A percentile compares a stretch with the other conserved stretches of the same genome.
Evolutionary conservation across 164 flowering plant genomes (phyloP).

Genomic region (Vitis vinifera): ASM3070453v1 NC_081822.1:23700501-23701000

Average conservation of each 20-base stretch:
- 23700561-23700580: constrained; percentile 82
- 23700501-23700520: constrained; percentile 52
- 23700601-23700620: constrained; percentile 36
- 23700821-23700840: not conserved
- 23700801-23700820: constrained; percentile 9
- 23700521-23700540: constrained; percentile 41
- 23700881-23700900: constrained; percentile 19
- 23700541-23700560: constrained; percentile 67
- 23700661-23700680: not conserved
- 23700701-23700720: not conserved
- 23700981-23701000: constrained; percentile 10
- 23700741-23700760: constrained; percentile 7
- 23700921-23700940: not conserved
- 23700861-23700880: constrained; percentile 5
- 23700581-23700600: constrained; percentile 43
- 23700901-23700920: constrained; percentile 5
- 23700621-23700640: constrained; percentile 33
- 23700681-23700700: constrained; percentile 4
- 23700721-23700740: not conserved
- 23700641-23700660: constrained; percentile 21
- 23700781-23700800: constrained; percentile 5
- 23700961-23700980: not conserved
- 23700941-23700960: not conserved
- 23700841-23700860: not conserved
- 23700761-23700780: constrained; percentile 10